Conservation (phyloP, 1,139 yeast genomes). For the Yamadazyma siamensis region DNA sequence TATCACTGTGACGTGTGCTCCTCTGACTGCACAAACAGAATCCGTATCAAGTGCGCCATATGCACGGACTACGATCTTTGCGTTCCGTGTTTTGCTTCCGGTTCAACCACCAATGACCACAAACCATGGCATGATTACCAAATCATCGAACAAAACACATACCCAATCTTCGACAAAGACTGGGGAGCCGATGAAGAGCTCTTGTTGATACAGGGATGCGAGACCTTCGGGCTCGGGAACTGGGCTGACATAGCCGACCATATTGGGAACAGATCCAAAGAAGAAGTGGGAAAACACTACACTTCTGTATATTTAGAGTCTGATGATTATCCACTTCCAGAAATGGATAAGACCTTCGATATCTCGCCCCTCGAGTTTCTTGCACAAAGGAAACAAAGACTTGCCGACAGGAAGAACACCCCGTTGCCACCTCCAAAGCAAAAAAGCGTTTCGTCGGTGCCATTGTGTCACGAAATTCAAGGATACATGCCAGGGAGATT, state of each 20-base stretch:
- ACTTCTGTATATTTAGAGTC: constrained; percentile 65
- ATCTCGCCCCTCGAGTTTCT: constrained; percentile 70
- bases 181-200: constrained; percentile 99
- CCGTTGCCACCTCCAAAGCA: constrained; percentile 77
- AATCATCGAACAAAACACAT: constrained; percentile 90
- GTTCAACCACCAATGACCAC: constrained; percentile 76
- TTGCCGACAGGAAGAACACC: constrained; percentile 65
- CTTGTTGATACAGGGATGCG: constrained; percentile 84
- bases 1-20: constrained; percentile 96
- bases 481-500: constrained; percentile 98
- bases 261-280: constrained; percentile 87
- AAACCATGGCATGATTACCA: constrained; percentile 93
- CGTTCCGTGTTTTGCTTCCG: constrained; percentile 93
- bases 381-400: constrained; percentile 61
- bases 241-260: constrained; percentile 98
- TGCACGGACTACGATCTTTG: constrained; percentile 93
- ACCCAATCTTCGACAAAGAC: constrained; percentile 82
- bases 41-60: constrained; percentile 85
- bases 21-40: constrained; percentile 88
- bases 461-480: constrained; percentile 94
- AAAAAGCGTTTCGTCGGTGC: constrained; percentile 88
- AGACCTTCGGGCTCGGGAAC: constrained; percentile 86
- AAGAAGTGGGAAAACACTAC: constrained; percentile 87
- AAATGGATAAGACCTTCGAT: constrained; percentile 66
- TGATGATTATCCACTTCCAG: constrained; percentile 75